Base-by-base conservation (phyloP, 2,329 filamentous ascomycete genomes). In the Aphanocladium album region DNA sequence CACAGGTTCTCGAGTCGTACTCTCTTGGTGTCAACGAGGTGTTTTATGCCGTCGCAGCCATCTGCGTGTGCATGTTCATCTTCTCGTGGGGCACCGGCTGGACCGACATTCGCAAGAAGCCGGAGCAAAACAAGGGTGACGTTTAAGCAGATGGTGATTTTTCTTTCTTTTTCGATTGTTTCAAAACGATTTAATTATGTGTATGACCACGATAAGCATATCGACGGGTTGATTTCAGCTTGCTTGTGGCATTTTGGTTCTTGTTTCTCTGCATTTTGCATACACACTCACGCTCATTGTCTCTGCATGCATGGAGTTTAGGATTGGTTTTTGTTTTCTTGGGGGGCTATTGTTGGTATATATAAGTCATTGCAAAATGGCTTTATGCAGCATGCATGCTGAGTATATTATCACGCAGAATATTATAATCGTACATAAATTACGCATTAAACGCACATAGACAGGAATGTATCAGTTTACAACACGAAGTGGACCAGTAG, bases 21-120 rank as follows among this genome's bases (percentile, higher is more conserved):
- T 67, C 72, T 1, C 69, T 71, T 19, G 72, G 72, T 6, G 67
- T 77, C 1, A 62, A 65, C 25, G 61, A 63, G 4, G 69, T 68
- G 1, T 72, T 74, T 52, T 68, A 70, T 39, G 65, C 68, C 23
- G 69, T 71, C 5, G 68, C 72, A 1, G 74, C 69, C 0, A 56
- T 73, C n/a, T 68, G 70, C 2, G 68, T 63, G 12, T 62, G 56
- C 2, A 65, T 67, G 39, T 73, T 80, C 23, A 25, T 76, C 1
- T 67, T 73, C 1, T 67, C 71, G 0, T 77, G 74, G 65, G 79
- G 78, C 0, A 73, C 82, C 65, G 80, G 80, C 0, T 80, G 77
- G 73, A 73, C 73, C 12, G 76, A 77, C 63, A 70, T 81, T 39
- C 73, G 78, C 37, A 75, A 76, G 64, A 73, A 72, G 64, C 73